Base-by-base conservation (phyloP, 257 asterid genomes). In the Ligustrum vulgare region DNA sequence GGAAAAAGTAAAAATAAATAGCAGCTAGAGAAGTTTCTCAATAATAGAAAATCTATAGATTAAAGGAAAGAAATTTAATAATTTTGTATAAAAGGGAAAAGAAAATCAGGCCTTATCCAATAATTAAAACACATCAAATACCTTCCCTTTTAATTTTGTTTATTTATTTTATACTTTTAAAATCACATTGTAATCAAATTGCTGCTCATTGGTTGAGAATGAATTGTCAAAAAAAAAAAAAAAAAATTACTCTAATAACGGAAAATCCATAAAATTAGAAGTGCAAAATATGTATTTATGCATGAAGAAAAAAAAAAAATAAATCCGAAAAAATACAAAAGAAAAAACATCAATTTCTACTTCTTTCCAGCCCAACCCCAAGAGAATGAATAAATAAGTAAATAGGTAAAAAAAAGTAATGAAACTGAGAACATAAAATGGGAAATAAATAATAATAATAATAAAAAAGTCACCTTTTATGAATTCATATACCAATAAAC, bases 401-500 rank as follows among this genome's bases (percentile, higher is more conserved):
- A 73, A 69, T 47, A 79, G 51, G 51, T 69, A 79, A 73, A 75
- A 73, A 75, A 67, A 34, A 2, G 23, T 20, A 49, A 9, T 49
- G 36, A 20, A 73, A 11, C 28, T 8, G 69, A 16, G 47, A 22
- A 10, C 67, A 18, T 64, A 28, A 65, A 39, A 28, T 15, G 33
- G 32, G 16, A 37, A 37, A 9, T 18, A 45, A 54, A n/a, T 10
- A 3, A n/a, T n/a, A n/a, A n/a, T n/a, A n/a, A n/a, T n/a, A n/a
- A n/a, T n/a, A 54, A 72, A 69, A 22, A 71, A 25, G 67, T 60
- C 16, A 43, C 72, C 67, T 73, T 13, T 49, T 75, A 54, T 39
- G 7, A 70, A 79, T 75, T 47, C 73, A 31, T 47, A 58, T 25
- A 84, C 81, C 76, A 63, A 75, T 69, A 69, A 72, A 37, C 43